phyloP scores from a whole-genome alignment of 192 early-diverging fungal genomes.

The Gorgonomyces haynaldii region DNA sequence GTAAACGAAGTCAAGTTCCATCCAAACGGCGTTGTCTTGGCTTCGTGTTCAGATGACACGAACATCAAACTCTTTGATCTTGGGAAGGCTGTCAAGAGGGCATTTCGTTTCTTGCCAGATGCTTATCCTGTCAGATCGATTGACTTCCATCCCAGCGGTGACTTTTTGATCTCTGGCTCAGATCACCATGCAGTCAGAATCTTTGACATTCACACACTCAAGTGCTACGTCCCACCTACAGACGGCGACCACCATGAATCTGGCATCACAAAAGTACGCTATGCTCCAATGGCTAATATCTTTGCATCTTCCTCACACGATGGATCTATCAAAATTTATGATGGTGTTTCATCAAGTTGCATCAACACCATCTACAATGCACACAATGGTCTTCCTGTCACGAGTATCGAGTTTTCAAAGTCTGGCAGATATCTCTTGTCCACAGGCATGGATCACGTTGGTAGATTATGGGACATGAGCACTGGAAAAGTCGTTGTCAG shows the following conservation, averaged over 20 bases:
- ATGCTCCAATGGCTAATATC: constrained; percentile 53
- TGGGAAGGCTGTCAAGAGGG: constrained; percentile 65
- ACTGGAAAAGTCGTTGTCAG: constrained; percentile 58
- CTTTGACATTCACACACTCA: constrained; percentile 74
- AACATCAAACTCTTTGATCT: constrained; percentile 87
- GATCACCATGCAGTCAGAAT: constrained; percentile 71
- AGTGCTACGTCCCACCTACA: constrained; percentile 60
- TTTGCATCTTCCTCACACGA: constrained; percentile 73
- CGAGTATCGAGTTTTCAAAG: constrained; percentile 61
- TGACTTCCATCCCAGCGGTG: constrained; percentile 83
- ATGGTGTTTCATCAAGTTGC: constrained; percentile 63
- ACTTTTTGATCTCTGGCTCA: constrained; percentile 37
- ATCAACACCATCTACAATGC: constrained; percentile 64
- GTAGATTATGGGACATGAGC: constrained; percentile 73
- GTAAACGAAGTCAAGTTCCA: constrained; percentile 84
- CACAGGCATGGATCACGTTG: constrained; percentile 62
- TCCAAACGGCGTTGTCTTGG: constrained; percentile 83
- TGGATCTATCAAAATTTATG: constrained; percentile 80
- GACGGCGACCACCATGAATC: constrained; percentile 27
- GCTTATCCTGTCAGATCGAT: constrained; percentile 66
- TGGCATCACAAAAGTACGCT: constrained; percentile 52
- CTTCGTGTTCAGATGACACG: constrained; percentile 70
- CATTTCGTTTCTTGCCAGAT: constrained; percentile 78
- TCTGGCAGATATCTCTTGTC: constrained; percentile 67
- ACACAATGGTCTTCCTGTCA: constrained; percentile 63